phyloP scores from a whole-genome alignment of 106 monocot species.

The Allium fistulosum region DNA sequence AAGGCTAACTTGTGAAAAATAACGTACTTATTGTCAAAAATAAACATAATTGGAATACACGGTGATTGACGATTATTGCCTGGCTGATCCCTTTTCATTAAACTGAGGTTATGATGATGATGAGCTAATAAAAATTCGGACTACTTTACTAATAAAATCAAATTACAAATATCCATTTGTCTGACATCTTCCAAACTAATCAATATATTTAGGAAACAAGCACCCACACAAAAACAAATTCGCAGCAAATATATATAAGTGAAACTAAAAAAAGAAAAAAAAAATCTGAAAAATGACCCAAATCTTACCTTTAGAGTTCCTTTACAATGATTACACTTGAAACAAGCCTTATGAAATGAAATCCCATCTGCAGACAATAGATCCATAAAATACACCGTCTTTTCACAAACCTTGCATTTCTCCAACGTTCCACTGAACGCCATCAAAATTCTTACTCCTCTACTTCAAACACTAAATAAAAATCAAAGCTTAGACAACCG shows the following conservation, averaged over 20 bases:
- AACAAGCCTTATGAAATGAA: slow-evolving; percentile 22
- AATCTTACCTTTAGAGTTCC: slow-evolving; percentile 22
- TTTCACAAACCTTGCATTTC: slow-evolving; percentile 30
- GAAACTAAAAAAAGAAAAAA: not conserved
- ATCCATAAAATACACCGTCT: slow-evolving; percentile 29
- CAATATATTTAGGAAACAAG: too few relatives aligned
- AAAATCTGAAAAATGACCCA: not conserved
- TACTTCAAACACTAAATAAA: not conserved
- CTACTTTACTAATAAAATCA: too few relatives aligned
- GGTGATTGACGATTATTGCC: too few relatives aligned
- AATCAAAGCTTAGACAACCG: not conserved
- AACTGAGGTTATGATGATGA: too few relatives aligned
- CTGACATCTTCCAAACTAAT: too few relatives aligned
- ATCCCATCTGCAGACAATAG: slow-evolving; percentile 20
- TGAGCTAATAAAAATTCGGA: too few relatives aligned
- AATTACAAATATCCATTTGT: too few relatives aligned
- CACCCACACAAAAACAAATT: not conserved
- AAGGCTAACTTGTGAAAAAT: too few relatives aligned
- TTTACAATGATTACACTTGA: slow-evolving; percentile 28
- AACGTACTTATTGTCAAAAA: too few relatives aligned
- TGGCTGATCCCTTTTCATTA: too few relatives aligned
- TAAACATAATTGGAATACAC: too few relatives aligned
- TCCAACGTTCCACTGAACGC: slow-evolving; percentile 22
- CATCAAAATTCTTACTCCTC: not conserved
- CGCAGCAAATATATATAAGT: not conserved